A percentile compares a stretch with the other conserved stretches of the same genome.
Evolutionary conservation across 2,329 filamentous ascomycete genomes (phyloP).

Genomic region (Aspergillus clavatus): DNA sequence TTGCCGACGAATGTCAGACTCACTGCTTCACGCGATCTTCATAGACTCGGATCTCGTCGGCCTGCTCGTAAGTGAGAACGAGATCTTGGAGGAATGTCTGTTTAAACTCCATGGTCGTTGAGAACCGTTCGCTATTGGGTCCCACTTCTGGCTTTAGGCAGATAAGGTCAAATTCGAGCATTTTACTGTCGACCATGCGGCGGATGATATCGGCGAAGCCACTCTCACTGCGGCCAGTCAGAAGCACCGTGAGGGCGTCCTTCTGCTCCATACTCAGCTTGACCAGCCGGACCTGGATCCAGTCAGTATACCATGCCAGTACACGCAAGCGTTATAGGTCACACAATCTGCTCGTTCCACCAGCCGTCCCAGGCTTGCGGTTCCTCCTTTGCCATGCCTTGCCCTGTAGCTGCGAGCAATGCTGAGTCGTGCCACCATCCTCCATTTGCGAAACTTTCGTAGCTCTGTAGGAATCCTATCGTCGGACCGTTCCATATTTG

Average conservation of each 20-base stretch:
- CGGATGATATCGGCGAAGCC: conserved; percentile 75
- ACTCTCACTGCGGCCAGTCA: conserved; percentile 78
- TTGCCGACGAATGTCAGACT: conserved; percentile 18
- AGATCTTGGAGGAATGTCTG: conserved; percentile 74
- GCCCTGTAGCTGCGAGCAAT: conserved; percentile 80
- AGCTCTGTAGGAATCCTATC: conserved; percentile 68
- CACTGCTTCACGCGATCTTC: conserved; percentile 60
- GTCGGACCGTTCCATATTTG: conserved; percentile 79
- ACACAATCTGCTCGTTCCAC: conserved; percentile 88
- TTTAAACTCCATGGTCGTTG: conserved; percentile 87
- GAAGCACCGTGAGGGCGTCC: conserved; percentile 75
- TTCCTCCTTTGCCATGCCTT: conserved; percentile 78
- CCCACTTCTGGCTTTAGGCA: conserved; percentile 80
- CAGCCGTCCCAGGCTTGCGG: conserved; percentile 79
- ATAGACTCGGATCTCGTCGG: conserved; percentile 72
- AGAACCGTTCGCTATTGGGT: conserved; percentile 72
- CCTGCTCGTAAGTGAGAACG: conserved; percentile 77
- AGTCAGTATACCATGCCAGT: conserved; percentile 18
- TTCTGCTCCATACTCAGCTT: conserved; percentile 75
- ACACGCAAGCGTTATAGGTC: conserved; percentile 32
- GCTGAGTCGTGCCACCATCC: conserved; percentile 96
- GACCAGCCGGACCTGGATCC: conserved; percentile 61
- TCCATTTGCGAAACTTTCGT: conserved; percentile 72
- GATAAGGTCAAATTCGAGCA: conserved; percentile 81
- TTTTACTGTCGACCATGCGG: conserved; percentile 71